Evolutionary conservation across 192 early-diverging fungal species (phyloP), one percentile per base, ranked within the genome.

Genomic region (Coemansia asiatica): DNA sequence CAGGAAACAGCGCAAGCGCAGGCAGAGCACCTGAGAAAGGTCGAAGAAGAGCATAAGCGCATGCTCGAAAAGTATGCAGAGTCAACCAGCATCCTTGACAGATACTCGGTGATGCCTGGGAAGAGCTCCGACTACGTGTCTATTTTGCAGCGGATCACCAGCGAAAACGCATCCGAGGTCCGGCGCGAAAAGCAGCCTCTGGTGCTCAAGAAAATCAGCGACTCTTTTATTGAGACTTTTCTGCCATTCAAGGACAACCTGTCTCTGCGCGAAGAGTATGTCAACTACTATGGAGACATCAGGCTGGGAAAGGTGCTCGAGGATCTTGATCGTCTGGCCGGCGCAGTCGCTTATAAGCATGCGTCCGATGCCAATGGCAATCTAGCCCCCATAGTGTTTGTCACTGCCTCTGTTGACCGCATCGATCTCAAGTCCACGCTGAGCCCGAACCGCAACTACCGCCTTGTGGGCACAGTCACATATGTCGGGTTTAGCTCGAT

Each of bases 341-440:
- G 87, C 3, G 85, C 85, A 7, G 87, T 95, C 46, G 83, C 88
- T 7, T 95, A 92, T 75, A 86, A 88, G 57, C 94, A 97, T 60
- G 84, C 85, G 44, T 80, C 83, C 28, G 87, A 85, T 44, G 72
- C 71, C 0, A 70, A 83, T 28, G 82, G 79, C 56, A 64, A 83
- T 12, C 74, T 77, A 7, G 83, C 79, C 0, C 88, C 90, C 12
- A 53, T 90, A 36, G 87, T 86, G 1, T 91, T 96, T 69, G 94
- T 94, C 16, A 96, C 94, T 6, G 95, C 95, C 0, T 84, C 89
- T 22, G 86, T 97, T 12, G 95, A 97, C 71, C 81, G 95, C 21
- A 92, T 95, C 38, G 93, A 95, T 23, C 71, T 97, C 50, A 71
- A 90, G 35, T 63, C 81, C 26, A 81, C 75, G 4, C 82, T 92